Percentiles rank a stretch among this genome's conserved stretches.
Evolutionary conservation across 139 green algal species (phyloP).

Genomic region (Tetradesmus lagerheimii): DNA sequence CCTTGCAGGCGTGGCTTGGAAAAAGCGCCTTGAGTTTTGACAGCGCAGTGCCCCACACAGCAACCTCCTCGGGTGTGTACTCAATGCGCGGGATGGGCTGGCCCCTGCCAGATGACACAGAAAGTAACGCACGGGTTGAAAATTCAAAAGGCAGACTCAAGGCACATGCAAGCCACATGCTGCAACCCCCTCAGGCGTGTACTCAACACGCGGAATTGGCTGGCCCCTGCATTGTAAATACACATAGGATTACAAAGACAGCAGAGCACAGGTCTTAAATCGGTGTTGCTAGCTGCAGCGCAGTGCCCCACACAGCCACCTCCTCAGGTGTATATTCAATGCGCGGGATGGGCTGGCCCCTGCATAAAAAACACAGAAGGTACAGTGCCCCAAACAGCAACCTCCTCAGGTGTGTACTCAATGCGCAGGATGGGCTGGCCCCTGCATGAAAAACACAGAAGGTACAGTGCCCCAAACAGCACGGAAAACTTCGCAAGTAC

Average conservation of each 20-base stretch:
- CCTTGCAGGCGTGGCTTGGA: slow-evolving; percentile 80
- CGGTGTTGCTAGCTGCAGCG: no score
- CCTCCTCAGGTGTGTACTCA: slow-evolving; percentile 82
- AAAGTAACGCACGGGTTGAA: not conserved
- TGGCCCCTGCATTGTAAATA: no score
- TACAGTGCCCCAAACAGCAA: slow-evolving; percentile 75
- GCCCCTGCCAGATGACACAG: slow-evolving; percentile 58
- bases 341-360: slow-evolving; percentile 77
- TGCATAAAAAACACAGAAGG: no score
- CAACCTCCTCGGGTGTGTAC: slow-evolving; percentile 82
- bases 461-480: slow-evolving; percentile 77
- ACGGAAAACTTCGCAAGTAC: no score
- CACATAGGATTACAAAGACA: no score
- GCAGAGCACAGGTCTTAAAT: no score
- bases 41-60: slow-evolving; percentile 79
- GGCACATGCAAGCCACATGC: slow-evolving; percentile 67
- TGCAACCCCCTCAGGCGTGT: slow-evolving; percentile 76
- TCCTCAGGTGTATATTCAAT: slow-evolving; percentile 86
- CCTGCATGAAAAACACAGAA: slow-evolving; percentile 56
- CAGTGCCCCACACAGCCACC: slow-evolving; percentile 74
- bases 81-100: slow-evolving; percentile 79
- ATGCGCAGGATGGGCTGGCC: slow-evolving; percentile 82
- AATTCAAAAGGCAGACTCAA: no score
- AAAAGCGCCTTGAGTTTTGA: slow-evolving; percentile 77
- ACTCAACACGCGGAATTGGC: slow-evolving; percentile 81